A percentile compares a stretch with the other conserved stretches of the same genome.
Conservation (phyloP, 805 yeast species). For the Wickerhamiella azyma region DNA sequence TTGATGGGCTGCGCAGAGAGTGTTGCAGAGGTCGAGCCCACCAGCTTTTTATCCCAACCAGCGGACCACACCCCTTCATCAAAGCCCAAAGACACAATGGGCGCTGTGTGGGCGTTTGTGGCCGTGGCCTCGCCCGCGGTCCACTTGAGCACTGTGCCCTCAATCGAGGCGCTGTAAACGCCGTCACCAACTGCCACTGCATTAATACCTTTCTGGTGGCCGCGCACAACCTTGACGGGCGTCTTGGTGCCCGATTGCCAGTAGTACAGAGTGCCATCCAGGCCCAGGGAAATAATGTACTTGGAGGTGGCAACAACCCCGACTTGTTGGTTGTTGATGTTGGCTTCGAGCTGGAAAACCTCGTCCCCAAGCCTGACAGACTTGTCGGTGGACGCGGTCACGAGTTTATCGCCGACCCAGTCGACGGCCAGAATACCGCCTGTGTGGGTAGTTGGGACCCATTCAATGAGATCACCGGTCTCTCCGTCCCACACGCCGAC, state of each 20-base stretch:
- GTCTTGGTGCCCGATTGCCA: constrained; percentile 30
- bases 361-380: constrained; percentile 42
- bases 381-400: constrained; percentile 78
- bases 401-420: constrained; percentile 48
- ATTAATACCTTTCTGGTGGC: constrained; percentile 78
- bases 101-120: constrained; percentile 42
- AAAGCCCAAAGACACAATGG: constrained; percentile 42
- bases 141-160: constrained; percentile 65
- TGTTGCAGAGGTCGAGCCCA: constrained; percentile 27
- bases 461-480: constrained; percentile 57
- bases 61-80: constrained; percentile 34
- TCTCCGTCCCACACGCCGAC: constrained; percentile 76
- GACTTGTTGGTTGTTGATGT: constrained; percentile 55
- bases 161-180: constrained; percentile 60
- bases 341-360: constrained; percentile 29
- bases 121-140: constrained; percentile 27
- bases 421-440: constrained; percentile 74
- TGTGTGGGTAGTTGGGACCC: constrained; percentile 38
- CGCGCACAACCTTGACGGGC: constrained; percentile 38
- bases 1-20: constrained; percentile 38
- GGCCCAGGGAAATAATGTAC: constrained; percentile 49
- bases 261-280: constrained; percentile 57
- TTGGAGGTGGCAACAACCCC: constrained; percentile 63
- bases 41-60: constrained; percentile 83
- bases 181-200: constrained; percentile 29